These are phyloP conservation scores for Amanita pallidorosea DNA, from an alignment of 768 basidiomycete genomes.

Conservation along the genomic window DNA sequence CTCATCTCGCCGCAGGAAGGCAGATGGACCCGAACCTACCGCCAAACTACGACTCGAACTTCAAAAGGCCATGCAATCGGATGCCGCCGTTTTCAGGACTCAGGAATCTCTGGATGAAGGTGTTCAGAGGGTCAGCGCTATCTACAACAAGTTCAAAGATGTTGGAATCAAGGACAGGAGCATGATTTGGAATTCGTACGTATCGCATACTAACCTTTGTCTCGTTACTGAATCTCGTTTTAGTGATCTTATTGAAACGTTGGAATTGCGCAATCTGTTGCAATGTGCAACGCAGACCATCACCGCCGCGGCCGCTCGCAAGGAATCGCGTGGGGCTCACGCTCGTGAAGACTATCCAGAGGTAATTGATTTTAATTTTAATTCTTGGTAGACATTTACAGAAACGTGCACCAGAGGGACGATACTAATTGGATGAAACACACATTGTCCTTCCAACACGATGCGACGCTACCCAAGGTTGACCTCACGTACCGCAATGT, in stretches of 20 bases:
- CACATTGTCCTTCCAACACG: constrained; percentile 86
- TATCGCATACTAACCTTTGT: constrained; percentile 1
- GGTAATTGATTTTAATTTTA: constrained; percentile 24
- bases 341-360: constrained; percentile 98
- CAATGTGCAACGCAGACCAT: constrained; percentile 97
- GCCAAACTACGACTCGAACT: constrained; percentile 87
- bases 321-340: constrained; percentile 97
- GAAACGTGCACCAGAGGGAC: constrained; percentile 53
- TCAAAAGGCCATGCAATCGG: constrained; percentile 99
- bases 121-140: constrained; percentile 73
- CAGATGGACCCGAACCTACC: constrained; percentile 77
- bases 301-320: constrained; percentile 82
- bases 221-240: constrained; percentile 1
- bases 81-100: constrained; percentile 96
- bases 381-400: neutral
- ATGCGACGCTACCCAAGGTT: constrained; percentile 69
- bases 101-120: constrained; percentile 87
- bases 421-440: constrained; percentile 94
- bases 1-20: constrained; percentile 33
- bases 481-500: constrained; percentile 85
- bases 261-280: constrained; percentile 92
- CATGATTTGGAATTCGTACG: constrained; percentile 99
- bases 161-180: constrained; percentile 97
- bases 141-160: constrained; percentile 83
- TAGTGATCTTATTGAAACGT: constrained; percentile 93